Base-by-base conservation (phyloP, 148 eudicot genomes). In the Persicaria tinctoria region DNA sequence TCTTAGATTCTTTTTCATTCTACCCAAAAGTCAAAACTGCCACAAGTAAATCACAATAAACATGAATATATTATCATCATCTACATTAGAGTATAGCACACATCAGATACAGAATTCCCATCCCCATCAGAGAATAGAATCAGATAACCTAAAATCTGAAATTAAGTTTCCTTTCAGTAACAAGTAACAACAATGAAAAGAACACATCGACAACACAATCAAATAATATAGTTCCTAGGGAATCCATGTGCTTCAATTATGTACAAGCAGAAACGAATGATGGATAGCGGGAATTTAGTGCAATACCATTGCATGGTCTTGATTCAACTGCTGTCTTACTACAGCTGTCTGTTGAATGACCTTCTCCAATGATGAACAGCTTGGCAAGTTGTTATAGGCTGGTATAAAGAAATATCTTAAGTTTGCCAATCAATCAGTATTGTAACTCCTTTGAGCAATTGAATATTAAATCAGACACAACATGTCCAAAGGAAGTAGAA, bases 341-440 rank as follows among this genome's bases (percentile, higher is more conserved):
- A 85, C 89, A 20, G 89, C 76, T 76, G 87, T 78, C 79, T 93
- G 97, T 73, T 89, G 93, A 82, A 88, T 80, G 66, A 93, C 82
- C 87, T 86, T 88, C 79, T 91, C 97, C 84, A 91, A 72, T 60
- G 86, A 85, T 76, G 97, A 88, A 76, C 85, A 81, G 78, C 88
- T 86, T 10, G 97, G 92, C 68, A 81, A 77, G 51, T 83, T 80
- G 46, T 83, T 79, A 82, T 89, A 86, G 70, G 88, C 98, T 32
- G 41, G 41, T 2, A 32, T 32, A 32, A 32, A 32, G 41, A 32
- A 32, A 32, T 32, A 32, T 32, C 41, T 32, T 32, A 32, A 32
- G 3, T 32, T 32, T 32, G 41, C 41, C 41, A 32, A 32, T 32
- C 41, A 32, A 32, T 32, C 41, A 32, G 41, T 32, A 32, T 32